phyloP scores from a whole-genome alignment of 352 stramenopile species.

The Paralagenidium karlingii region DNA sequence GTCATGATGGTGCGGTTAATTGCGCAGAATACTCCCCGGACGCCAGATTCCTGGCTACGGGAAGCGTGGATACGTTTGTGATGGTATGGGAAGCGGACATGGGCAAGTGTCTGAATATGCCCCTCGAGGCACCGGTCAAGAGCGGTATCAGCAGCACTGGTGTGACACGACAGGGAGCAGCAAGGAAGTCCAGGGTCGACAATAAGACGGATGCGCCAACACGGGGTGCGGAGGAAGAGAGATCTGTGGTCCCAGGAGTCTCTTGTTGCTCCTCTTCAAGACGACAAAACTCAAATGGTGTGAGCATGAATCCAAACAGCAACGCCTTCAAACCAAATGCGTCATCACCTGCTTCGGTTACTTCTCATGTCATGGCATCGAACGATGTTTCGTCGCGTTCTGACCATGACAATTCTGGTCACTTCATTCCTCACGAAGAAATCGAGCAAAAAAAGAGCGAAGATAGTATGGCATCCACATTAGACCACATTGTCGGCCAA shows the following conservation, averaged over 20 bases:
- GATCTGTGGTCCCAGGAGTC: no score
- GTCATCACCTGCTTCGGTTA: no score
- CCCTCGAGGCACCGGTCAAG: not conserved
- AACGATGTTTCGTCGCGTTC: no score
- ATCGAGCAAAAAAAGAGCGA: conserved; percentile 1
- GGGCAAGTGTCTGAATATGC: conserved; percentile 38
- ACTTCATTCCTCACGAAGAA: not conserved
- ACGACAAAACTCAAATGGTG: not conserved
- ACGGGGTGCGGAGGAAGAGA: not conserved
- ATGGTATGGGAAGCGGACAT: conserved; percentile 80
- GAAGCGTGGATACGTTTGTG: conserved; percentile 62
- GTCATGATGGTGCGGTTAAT: conserved; percentile 65
- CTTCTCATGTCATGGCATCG: not conserved
- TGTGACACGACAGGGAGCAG: not conserved
- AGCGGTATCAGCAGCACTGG: not conserved
- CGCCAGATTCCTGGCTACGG: conserved; percentile 49
- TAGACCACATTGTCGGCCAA: conserved; percentile 85
- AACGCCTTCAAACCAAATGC: not conserved
- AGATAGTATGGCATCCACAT: conserved; percentile 32
- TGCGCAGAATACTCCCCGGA: conserved; percentile 60
- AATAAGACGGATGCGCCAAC: not conserved
- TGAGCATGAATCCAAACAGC: not conserved
- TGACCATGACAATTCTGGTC: no score
- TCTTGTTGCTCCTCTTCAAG: no score
- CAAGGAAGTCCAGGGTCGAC: no score